Base-by-base conservation (phyloP, 306 rosid species). In the Arachis hypogaea region DNA sequence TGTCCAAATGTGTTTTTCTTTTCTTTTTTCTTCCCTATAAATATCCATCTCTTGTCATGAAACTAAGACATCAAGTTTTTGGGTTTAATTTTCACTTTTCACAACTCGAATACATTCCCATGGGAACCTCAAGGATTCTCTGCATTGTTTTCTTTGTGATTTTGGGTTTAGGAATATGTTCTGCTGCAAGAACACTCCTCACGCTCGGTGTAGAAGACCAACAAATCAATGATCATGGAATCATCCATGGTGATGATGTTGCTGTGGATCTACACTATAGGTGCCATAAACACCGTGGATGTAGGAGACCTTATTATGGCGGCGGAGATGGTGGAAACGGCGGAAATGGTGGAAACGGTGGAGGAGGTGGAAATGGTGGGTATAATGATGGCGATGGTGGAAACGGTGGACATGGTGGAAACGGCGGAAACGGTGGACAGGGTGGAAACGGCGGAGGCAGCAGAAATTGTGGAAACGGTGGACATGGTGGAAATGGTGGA, bases 121-220 rank as follows among this genome's bases (percentile, higher is more conserved):
- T 87, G 92, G 82, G 76, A 45, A 59, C 66, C 40, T 59, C 14
- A 40, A 87, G 78, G 70, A 16, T 76, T 54, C 5, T 14, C 5
- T 68, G 42, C 68, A 28, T 74, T 41, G 68, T 80, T 76, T 59
- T 78, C 76, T 50, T 78, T 61, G 43, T 81, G 46, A 3, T 87
- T 14, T 59, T 87, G 43, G 77, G 82, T 67, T 40, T 85, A 7
- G 78, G 87, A 44, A 73, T 87, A 58, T 75, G 86, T 46, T 80
- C 75, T n/a, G 73, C 87, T 10, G 50, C 89, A 3, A 78, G 86
- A 78, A 74, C 75, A 58, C 74, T 82, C 44, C 59, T 72, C 47
- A 46, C 73, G 28, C 38, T 66, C 7, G 82, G 79, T 4, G 54
- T 30, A 33, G 38, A 33, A 33, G 38, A 33, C 4, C 38, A 33